Base-by-base conservation (phyloP, 2,329 filamentous ascomycete species). In the Thermochaetoides dissita region DNA sequence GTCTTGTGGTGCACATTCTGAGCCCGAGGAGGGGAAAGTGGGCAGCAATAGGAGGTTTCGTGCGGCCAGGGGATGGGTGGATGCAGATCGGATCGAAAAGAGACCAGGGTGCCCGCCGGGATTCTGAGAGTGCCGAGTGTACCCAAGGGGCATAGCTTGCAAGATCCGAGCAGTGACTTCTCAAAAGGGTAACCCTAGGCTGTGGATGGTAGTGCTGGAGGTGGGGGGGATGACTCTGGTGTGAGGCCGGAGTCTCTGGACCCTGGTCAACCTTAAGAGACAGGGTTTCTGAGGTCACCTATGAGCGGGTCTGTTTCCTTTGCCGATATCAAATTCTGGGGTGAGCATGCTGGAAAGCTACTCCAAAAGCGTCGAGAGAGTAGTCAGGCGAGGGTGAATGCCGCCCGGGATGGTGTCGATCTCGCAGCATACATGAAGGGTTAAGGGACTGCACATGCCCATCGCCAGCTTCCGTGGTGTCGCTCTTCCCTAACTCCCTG, bases 261-360 rank as follows among this genome's bases (percentile, higher is more conserved):
- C 42, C 49, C 47, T 49, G 38, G 46, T 44, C 42, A 24, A 32
- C 40, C 39, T 30, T 43, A 41, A 39, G 31, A 43, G 43, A 45
- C 43, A 51, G 47, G 43, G 46, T 34, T 34, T 37, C 38, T 48
- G 44, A 51, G 52, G 53, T 55, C 53, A 46, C 37, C 45, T 48
- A 47, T 42, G 48, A 45, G 51, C 42, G 55, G 53, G 54, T 56
- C 51, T 53, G 42, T 43, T 43, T 48, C 40, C 48, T 43, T 44
- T 52, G 50, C 45, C 50, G 48, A 47, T 46, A 52, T 50, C 47
- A 51, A 36, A 46, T 46, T 43, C 46, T 42, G 42, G 44, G 34
- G 40, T 30, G 37, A 32, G 39, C 31, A 36, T 41, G 17, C 17
- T 24, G 17, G 5, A 5, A 24, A 24, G 17, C 17, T 24, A 24